Evolutionary conservation across 1,139 yeast species (phyloP).

Genomic region (Wickerhamomyces sp.): DNA sequence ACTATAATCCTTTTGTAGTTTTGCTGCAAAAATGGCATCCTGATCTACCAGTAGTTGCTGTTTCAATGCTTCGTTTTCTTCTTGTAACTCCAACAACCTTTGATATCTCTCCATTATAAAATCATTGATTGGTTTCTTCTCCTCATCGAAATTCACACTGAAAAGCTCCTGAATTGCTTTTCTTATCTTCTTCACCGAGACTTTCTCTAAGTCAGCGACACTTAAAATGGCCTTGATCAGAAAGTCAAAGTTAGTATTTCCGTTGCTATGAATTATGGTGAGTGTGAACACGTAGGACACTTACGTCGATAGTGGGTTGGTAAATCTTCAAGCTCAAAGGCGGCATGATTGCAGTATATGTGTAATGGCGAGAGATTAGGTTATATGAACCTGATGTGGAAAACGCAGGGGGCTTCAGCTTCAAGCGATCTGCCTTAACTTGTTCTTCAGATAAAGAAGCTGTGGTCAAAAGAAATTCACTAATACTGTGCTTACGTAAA

Average conservation of each 20-base stretch:
- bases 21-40: slow-evolving; percentile 27
- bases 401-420: too few relatives aligned
- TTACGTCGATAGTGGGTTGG: slow-evolving; percentile 66
- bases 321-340: too few relatives aligned
- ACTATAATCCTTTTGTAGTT: slow-evolving; percentile 11
- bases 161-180: slow-evolving; percentile 66
- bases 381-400: too few relatives aligned
- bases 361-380: too few relatives aligned
- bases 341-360: too few relatives aligned
- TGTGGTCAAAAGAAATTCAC: too few relatives aligned
- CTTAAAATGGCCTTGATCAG: slow-evolving; percentile 61
- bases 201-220: slow-evolving; percentile 67
- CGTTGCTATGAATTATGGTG: too few relatives aligned
- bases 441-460: too few relatives aligned
- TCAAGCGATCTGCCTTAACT: too few relatives aligned
- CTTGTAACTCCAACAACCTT: slow-evolving; percentile 36
- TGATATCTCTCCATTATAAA: slow-evolving; percentile 58
- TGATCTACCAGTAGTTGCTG: slow-evolving; percentile 26
- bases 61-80: slow-evolving; percentile 26
- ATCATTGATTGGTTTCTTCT: slow-evolving; percentile 56
- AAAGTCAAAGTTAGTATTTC: slow-evolving; percentile 1
- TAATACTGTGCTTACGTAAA: too few relatives aligned
- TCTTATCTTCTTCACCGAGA: slow-evolving; percentile 69
- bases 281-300: too few relatives aligned
- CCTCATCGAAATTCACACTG: slow-evolving; percentile 44